phyloP scores from a whole-genome alignment of 108 stramenopile genomes.

The Skeletonema costatum region DNA sequence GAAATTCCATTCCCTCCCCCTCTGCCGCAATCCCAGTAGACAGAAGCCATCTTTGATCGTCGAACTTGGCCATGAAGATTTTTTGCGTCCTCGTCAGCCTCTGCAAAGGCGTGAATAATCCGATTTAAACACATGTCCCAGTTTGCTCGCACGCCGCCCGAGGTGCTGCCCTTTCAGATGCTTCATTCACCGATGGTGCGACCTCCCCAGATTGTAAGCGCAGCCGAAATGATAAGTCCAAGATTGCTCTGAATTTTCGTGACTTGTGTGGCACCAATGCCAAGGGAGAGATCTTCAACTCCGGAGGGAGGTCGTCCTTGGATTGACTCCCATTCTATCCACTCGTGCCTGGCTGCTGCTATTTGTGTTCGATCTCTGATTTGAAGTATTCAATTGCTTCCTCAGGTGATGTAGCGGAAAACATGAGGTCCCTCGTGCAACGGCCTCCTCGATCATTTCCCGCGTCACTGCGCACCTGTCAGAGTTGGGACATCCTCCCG shows the following conservation, averaged over 20 bases:
- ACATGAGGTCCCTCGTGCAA: slow-evolving; percentile 16
- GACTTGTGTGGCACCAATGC: slow-evolving; percentile 26
- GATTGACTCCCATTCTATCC: slow-evolving; percentile 22
- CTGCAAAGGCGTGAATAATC: slow-evolving; percentile 21
- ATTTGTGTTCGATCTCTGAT: slow-evolving; percentile 11
- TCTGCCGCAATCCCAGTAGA: background rate
- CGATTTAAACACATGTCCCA: slow-evolving; percentile 10
- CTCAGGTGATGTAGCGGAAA: slow-evolving; percentile 7
- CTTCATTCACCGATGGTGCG: slow-evolving; percentile 19
- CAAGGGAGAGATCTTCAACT: slow-evolving; percentile 27
- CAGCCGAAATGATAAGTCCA: slow-evolving; percentile 18
- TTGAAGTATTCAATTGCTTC: slow-evolving; percentile 15
- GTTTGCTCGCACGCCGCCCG: slow-evolving; percentile 10
- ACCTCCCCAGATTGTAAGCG: background rate
- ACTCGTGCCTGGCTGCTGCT: background rate
- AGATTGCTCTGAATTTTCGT: slow-evolving; percentile 9
- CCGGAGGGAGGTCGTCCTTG: background rate
- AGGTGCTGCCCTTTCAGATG: slow-evolving; percentile 1
- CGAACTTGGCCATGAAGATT: slow-evolving; percentile 20
- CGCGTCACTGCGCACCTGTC: slow-evolving; percentile 7
- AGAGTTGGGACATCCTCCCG: slow-evolving; percentile 13
- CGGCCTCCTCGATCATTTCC: slow-evolving; percentile 11
- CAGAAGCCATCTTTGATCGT: slow-evolving; percentile 29
- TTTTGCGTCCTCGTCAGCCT: background rate
- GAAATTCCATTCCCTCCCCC: slow-evolving; percentile 31